phyloP scores from a whole-genome alignment of 2,329 filamentous ascomycete species.

The Alternaria conjuncta region DNA sequence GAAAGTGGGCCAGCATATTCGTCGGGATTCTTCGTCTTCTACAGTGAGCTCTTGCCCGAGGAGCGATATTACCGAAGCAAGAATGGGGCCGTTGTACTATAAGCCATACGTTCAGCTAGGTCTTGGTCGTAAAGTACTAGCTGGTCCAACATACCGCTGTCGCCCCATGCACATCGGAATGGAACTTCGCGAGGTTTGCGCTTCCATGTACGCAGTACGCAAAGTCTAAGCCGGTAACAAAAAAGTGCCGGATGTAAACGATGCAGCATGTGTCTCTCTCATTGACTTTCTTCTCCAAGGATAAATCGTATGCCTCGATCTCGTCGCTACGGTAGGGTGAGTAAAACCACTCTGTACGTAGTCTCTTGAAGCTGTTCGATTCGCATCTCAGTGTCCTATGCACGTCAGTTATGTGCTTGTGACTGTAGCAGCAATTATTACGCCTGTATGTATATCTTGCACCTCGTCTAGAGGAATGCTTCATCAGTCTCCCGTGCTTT shows the following conservation, averaged over 20 bases:
- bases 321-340: slow-evolving; percentile 10
- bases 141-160: slow-evolving; percentile 14
- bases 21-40: background rate
- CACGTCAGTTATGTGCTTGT: background rate
- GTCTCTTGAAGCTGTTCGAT: background rate
- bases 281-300: background rate
- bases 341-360: slow-evolving; percentile 7
- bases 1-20: background rate
- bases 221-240: slow-evolving; percentile 8
- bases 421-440: background rate
- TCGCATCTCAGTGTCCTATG: background rate
- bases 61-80: slow-evolving; percentile 12
- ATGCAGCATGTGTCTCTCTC: slow-evolving; percentile 2
- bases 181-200: slow-evolving; percentile 17
- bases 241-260: slow-evolving; percentile 28
- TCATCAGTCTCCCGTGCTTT: slow-evolving; percentile 9
- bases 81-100: slow-evolving; percentile 26
- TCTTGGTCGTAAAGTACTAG: background rate
- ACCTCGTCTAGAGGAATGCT: slow-evolving; percentile 4
- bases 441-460: slow-evolving; percentile 14
- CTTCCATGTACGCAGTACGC: slow-evolving; percentile 26
- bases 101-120: background rate
- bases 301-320: background rate
- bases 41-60: background rate
- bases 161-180: background rate